Conservation (phyloP, 2,329 filamentous ascomycete species). For the Chlorencoelia australis region DNA sequence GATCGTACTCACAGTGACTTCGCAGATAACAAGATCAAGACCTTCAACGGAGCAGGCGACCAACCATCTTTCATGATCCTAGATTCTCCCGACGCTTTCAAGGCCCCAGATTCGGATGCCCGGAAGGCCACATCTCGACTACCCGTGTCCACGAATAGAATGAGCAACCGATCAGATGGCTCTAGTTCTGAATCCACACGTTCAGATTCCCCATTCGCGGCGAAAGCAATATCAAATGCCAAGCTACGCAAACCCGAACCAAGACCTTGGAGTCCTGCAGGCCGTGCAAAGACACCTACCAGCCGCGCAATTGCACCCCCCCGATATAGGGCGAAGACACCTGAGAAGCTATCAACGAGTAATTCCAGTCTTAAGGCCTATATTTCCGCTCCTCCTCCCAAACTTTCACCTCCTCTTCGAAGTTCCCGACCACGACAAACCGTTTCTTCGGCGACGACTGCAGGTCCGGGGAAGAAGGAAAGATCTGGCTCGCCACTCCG, state of each 20-base stretch:
- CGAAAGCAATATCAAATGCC: slow-evolving; percentile 29
- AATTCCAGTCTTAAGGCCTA: slow-evolving; percentile 61
- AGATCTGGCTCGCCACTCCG: slow-evolving; percentile 17
- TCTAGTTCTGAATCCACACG: slow-evolving; percentile 25
- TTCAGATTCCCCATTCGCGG: slow-evolving; percentile 39
- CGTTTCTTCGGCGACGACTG: slow-evolving; percentile 64
- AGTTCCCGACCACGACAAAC: slow-evolving; percentile 75
- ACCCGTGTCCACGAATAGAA: slow-evolving; percentile 19
- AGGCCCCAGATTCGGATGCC: not conserved
- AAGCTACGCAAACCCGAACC: slow-evolving; percentile 20
- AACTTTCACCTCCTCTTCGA: slow-evolving; percentile 67
- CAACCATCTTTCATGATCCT: slow-evolving; percentile 3
- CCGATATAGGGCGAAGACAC: slow-evolving; percentile 16
- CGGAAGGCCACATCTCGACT: slow-evolving; percentile 17
- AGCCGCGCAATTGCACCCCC: slow-evolving; percentile 28
- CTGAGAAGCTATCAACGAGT: slow-evolving; percentile 21
- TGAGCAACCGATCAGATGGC: slow-evolving; percentile 34
- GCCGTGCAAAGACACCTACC: slow-evolving; percentile 15
- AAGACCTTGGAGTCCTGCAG: slow-evolving; percentile 21
- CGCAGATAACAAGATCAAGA: slow-evolving; percentile 27
- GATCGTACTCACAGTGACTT: slow-evolving; percentile 52
- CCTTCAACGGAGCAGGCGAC: slow-evolving; percentile 14
- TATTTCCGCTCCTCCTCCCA: slow-evolving; percentile 59
- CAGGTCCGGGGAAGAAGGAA: slow-evolving; percentile 59
- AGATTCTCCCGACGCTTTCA: slow-evolving; percentile 1